A percentile compares a stretch with the other conserved stretches of the same genome.
Conservation (phyloP, 768 basidiomycete genomes). For the Lentinula aciculospora region DNA sequence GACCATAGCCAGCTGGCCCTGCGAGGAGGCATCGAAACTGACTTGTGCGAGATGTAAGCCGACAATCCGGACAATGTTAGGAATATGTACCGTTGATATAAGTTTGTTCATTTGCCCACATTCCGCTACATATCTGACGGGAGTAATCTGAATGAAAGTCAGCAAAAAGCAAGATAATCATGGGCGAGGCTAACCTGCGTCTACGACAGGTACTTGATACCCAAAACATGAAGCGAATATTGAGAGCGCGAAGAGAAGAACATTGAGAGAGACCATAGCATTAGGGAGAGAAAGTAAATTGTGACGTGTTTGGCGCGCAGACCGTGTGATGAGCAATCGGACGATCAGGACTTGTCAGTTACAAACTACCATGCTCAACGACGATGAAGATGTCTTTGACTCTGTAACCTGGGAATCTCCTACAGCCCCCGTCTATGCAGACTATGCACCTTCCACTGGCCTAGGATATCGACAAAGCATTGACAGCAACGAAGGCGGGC, state of each 20-base stretch:
- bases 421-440: conserved; percentile 43
- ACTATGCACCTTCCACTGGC: conserved; percentile 38
- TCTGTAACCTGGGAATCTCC: conserved; percentile 89
- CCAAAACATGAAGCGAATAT: conserved; percentile 32
- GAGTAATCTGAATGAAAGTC: conserved; percentile 51
- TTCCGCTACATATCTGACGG: conserved; percentile 90
- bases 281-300: not conserved
- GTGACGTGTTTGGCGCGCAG: conserved; percentile 6
- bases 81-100: conserved; percentile 71
- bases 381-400: conserved; percentile 89
- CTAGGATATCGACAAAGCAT: conserved; percentile 84
- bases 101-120: conserved; percentile 79
- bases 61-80: conserved; percentile 5
- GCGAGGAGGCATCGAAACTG: conserved; percentile 69
- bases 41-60: conserved; percentile 35
- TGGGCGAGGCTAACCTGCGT: conserved; percentile 34
- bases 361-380: conserved; percentile 58
- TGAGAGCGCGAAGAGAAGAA: conserved; percentile 25
- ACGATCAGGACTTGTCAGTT: conserved; percentile 14
- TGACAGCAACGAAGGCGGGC: conserved; percentile 58
- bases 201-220: conserved; percentile 62
- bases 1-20: conserved; percentile 89
- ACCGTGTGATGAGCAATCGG: conserved; percentile 1
- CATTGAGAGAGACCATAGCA: not conserved
- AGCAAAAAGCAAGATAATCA: not conserved